phyloP scores from a whole-genome alignment of 768 basidiomycete genomes.

The Tulasnella sp. region DNA sequence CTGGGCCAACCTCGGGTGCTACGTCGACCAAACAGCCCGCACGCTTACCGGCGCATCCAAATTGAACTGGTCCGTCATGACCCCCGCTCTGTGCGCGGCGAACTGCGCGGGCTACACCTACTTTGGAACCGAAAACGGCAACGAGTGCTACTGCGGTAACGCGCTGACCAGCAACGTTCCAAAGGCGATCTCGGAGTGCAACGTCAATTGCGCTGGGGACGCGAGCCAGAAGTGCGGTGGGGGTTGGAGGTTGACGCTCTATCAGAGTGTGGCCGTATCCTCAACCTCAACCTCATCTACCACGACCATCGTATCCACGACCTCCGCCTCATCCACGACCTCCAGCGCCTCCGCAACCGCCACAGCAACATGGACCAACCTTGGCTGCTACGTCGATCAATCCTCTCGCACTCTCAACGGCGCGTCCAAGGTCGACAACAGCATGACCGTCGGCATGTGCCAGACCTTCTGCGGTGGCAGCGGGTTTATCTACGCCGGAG shows the following conservation, averaged over 20 bases:
- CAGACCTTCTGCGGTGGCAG: constrained; percentile 8
- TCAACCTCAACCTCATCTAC: background rate
- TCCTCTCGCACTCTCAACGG: constrained; percentile 22
- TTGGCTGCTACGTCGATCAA: constrained; percentile 27
- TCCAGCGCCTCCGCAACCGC: background rate
- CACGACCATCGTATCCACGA: no score
- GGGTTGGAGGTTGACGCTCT: constrained; percentile 11
- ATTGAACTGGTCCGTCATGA: constrained; percentile 5
- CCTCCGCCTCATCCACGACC: background rate
- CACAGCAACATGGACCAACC: background rate
- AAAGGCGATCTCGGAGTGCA: constrained; percentile 18
- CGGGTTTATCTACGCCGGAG: constrained; percentile 23
- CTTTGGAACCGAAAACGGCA: constrained; percentile 15
- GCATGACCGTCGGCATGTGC: constrained; percentile 20
- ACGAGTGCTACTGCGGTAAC: constrained; percentile 28
- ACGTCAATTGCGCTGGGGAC: constrained; percentile 24
- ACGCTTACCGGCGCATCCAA: constrained; percentile 24
- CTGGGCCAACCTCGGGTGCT: background rate
- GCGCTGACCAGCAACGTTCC: background rate
- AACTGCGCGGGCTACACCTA: constrained; percentile 22
- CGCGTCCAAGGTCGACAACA: constrained; percentile 13
- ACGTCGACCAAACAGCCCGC: constrained; percentile 21
- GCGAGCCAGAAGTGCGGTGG: constrained; percentile 29
- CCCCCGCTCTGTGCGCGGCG: constrained; percentile 2
- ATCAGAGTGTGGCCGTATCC: constrained; percentile 8